Conservation (phyloP, 2,329 filamentous ascomycete species). For the Penicillium sp. region DNA sequence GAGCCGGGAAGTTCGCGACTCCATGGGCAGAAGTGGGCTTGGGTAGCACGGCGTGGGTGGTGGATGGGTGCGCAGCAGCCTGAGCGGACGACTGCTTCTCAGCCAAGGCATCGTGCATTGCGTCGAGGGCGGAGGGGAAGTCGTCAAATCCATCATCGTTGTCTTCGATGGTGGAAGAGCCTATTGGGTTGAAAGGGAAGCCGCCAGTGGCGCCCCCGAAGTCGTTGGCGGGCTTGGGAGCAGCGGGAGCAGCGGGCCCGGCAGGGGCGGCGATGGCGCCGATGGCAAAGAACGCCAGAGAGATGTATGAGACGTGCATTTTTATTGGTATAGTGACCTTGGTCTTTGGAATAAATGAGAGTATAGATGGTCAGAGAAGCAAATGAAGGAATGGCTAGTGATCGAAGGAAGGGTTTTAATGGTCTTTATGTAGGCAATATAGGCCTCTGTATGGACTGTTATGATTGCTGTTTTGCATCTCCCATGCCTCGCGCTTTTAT, state of each 20-base stretch:
- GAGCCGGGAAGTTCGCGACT: not conserved
- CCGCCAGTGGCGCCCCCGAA: constrained; percentile 5
- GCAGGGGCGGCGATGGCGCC: constrained; percentile 27
- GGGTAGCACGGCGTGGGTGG: not conserved
- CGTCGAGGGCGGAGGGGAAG: constrained; percentile 16
- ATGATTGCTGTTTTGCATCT: constrained; percentile 7
- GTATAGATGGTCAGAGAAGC: constrained; percentile 14
- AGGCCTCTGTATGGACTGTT: constrained; percentile 10
- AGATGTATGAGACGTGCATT: constrained; percentile 24
- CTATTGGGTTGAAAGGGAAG: constrained; percentile 18
- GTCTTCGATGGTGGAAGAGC: constrained; percentile 7
- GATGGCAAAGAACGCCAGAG: constrained; percentile 31
- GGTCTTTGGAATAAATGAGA: constrained; percentile 7
- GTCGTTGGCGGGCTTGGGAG: constrained; percentile 6
- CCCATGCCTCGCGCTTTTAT: constrained; percentile 19
- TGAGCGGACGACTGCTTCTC: constrained; percentile 1
- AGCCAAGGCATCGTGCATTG: constrained; percentile 11
- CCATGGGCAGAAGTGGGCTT: not conserved
- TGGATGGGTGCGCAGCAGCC: not conserved
- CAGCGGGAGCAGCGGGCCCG: constrained; percentile 14
- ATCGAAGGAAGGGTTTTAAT: constrained; percentile 6
- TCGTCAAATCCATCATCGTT: constrained; percentile 16
- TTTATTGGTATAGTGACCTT: constrained; percentile 3
- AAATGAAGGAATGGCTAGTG: constrained; percentile 4
- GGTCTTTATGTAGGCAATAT: constrained; percentile 16